These are phyloP conservation scores for Hyaloperonospora brassicae DNA, from an alignment of 352 stramenopile species.

Conservation along the genomic window DNA sequence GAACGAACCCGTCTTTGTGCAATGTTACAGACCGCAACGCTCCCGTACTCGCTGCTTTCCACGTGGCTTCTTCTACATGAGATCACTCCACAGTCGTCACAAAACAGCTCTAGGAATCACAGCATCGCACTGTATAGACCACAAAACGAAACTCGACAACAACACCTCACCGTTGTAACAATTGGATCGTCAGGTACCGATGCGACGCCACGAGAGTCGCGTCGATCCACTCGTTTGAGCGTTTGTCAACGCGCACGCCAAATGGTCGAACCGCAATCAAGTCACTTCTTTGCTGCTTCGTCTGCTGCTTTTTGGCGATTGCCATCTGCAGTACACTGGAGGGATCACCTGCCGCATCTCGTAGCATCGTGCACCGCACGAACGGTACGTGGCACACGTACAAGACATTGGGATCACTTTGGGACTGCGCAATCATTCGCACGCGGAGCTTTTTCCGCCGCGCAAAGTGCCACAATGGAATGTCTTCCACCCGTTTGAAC, in stretches of 20 bases:
- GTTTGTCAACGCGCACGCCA: slow-evolving; percentile 66
- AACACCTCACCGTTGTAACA: slow-evolving; percentile 45
- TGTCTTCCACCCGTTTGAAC: slow-evolving; percentile 49
- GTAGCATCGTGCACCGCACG: slow-evolving; percentile 43
- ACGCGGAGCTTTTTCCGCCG: slow-evolving; percentile 66
- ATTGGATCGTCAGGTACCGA: slow-evolving; percentile 48
- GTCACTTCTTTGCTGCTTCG: slow-evolving; percentile 12
- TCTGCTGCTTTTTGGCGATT: neutral
- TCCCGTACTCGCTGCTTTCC: slow-evolving; percentile 21
- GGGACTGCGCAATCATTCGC: slow-evolving; percentile 58
- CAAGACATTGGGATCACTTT: slow-evolving; percentile 59
- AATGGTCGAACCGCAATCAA: slow-evolving; percentile 62
- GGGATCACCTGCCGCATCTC: slow-evolving; percentile 53
- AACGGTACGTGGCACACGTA: slow-evolving; percentile 82
- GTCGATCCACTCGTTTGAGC: slow-evolving; percentile 55
- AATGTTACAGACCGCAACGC: slow-evolving; percentile 49
- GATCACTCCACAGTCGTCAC: too few species aligned
- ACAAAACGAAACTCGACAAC: neutral
- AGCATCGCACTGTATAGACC: too few species aligned
- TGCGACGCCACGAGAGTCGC: slow-evolving; percentile 59
- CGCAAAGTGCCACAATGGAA: slow-evolving; percentile 53
- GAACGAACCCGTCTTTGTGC: slow-evolving; percentile 37
- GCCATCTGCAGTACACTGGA: slow-evolving; percentile 9
- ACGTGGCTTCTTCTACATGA: slow-evolving; percentile 23
- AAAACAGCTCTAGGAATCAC: too few species aligned